Percentiles rank a stretch among this genome's conserved stretches.
Evolutionary conservation across 2,329 filamentous ascomycete species (phyloP).

Genomic region (Delphinella strobiligena): DNA sequence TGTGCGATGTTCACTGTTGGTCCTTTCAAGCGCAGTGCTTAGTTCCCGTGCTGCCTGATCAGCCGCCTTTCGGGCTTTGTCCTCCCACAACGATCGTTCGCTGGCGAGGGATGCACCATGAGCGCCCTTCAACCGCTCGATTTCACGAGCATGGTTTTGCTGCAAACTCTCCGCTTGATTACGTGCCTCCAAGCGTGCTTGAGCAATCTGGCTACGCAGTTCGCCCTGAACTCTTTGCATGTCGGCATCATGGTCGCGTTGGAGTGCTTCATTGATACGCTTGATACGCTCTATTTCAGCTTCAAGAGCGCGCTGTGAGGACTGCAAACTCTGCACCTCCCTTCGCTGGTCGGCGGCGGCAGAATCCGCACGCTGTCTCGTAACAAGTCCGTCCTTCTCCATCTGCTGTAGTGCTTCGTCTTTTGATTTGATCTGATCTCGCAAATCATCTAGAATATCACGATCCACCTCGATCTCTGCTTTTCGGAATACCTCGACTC

Average conservation of each 20-base stretch:
- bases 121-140: constrained; percentile 17
- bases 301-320: constrained; percentile 13
- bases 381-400: constrained; percentile 41
- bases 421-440: constrained; percentile 64
- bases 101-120: constrained; percentile 20
- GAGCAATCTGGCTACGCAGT: constrained; percentile 38
- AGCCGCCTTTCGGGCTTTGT: constrained; percentile 11
- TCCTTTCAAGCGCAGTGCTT: constrained; percentile 7
- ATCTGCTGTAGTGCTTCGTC: constrained; percentile 46
- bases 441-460: constrained; percentile 77
- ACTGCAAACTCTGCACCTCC: constrained; percentile 11
- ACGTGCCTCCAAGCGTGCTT: constrained; percentile 24
- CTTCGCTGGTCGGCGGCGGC: constrained; percentile 62
- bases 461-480: constrained; percentile 82
- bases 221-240: constrained; percentile 8
- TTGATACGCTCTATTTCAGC: constrained; percentile 43
- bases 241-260: constrained; percentile 53
- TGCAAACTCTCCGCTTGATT: constrained; percentile 16
- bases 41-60: constrained; percentile 10
- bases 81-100: constrained; percentile 21
- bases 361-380: constrained; percentile 51
- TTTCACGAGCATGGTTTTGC: constrained; percentile 27
- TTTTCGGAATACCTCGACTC: constrained; percentile 70
- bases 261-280: constrained; percentile 57
- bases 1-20: constrained; percentile 12